A percentile compares a stretch with the other conserved stretches of the same genome.
These are phyloP conservation scores for Closterium sp. DNA, from an alignment of 139 green algal species.

Conservation along the genomic window DNA sequence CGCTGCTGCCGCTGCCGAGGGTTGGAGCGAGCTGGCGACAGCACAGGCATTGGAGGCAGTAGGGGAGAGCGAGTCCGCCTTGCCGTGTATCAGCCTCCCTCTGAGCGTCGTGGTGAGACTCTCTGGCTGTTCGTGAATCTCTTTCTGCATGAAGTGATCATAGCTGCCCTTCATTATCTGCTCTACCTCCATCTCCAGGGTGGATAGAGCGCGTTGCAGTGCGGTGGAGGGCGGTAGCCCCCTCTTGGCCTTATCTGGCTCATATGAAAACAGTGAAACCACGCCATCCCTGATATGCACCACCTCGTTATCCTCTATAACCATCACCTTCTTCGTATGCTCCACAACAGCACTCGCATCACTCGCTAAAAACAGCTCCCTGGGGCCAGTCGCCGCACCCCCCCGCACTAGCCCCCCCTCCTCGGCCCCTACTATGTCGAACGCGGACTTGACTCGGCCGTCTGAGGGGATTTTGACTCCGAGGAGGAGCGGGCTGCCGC, in stretches of 20 bases:
- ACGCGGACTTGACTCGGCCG: not conserved
- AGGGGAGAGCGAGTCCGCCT: not conserved
- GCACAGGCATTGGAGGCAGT: not conserved
- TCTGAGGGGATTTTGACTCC: slow-evolving; percentile 63
- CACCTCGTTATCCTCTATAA: slow-evolving; percentile 95
- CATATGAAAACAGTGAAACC: slow-evolving; percentile 51
- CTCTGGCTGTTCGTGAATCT: slow-evolving; percentile 95
- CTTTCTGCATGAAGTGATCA: slow-evolving; percentile 88
- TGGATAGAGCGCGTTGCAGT: slow-evolving; percentile 78
- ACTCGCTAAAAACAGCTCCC: slow-evolving; percentile 95
- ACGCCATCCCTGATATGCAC: slow-evolving; percentile 66
- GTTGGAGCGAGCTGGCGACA: not conserved
- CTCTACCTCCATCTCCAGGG: slow-evolving; percentile 90
- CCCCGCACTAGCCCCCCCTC: not conserved
- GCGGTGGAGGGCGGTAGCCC: slow-evolving; percentile 1
- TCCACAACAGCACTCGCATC: slow-evolving; percentile 94
- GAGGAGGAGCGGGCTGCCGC: slow-evolving; percentile 88
- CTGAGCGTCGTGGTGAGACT: slow-evolving; percentile 66
- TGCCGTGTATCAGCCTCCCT: slow-evolving; percentile 49
- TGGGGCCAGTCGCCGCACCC: not conserved
- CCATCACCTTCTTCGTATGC: slow-evolving; percentile 94
- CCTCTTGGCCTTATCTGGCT: slow-evolving; percentile 43
- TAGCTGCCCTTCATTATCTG: slow-evolving; percentile 98
- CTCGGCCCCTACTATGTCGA: not conserved
- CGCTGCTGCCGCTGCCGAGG: not conserved